Evolutionary conservation across 345 rosid genomes (phyloP).

Genomic region (Psidium guajava): DNA sequence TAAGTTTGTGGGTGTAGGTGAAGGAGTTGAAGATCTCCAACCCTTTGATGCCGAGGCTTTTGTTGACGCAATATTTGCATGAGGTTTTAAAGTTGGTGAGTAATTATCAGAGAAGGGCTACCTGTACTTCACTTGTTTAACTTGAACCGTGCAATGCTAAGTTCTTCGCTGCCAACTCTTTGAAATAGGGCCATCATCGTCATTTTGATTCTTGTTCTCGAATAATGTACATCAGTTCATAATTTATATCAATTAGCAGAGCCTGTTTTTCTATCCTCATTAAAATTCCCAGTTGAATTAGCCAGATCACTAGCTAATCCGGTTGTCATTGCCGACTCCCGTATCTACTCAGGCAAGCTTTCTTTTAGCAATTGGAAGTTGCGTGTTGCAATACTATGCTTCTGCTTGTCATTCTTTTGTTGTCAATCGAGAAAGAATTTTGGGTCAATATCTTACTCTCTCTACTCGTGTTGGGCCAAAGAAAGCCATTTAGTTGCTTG

Average conservation of each 20-base stretch:
- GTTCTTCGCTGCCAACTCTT: not conserved
- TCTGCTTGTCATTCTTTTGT: not conserved
- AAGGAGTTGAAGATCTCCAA: slow-evolving; percentile 86
- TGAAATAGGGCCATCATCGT: not conserved
- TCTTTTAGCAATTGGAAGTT: not conserved
- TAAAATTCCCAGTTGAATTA: not conserved
- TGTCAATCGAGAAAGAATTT: not conserved
- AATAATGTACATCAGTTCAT: not conserved
- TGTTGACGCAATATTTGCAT: slow-evolving; percentile 75
- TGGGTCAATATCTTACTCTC: not conserved
- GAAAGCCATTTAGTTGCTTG: not conserved
- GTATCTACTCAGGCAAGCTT: not conserved
- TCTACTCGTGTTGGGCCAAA: not conserved
- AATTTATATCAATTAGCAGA: not conserved
- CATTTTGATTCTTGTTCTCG: not conserved
- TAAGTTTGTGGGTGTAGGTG: slow-evolving; percentile 92
- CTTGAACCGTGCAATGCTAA: not conserved
- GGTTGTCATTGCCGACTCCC: not conserved
- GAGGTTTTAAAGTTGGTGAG: slow-evolving; percentile 5
- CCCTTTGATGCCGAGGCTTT: slow-evolving; percentile 87
- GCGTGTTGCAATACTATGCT: not conserved
- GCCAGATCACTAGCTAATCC: not conserved
- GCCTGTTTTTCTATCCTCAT: not conserved
- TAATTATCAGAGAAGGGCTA: not conserved
- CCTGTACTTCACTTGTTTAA: not conserved